Percentiles rank a stretch among this genome's conserved stretches.
Evolutionary conservation across 1,284 basidiomycete species (phyloP).

Genomic region (Pseudozyma tsukubaensis): DNA sequence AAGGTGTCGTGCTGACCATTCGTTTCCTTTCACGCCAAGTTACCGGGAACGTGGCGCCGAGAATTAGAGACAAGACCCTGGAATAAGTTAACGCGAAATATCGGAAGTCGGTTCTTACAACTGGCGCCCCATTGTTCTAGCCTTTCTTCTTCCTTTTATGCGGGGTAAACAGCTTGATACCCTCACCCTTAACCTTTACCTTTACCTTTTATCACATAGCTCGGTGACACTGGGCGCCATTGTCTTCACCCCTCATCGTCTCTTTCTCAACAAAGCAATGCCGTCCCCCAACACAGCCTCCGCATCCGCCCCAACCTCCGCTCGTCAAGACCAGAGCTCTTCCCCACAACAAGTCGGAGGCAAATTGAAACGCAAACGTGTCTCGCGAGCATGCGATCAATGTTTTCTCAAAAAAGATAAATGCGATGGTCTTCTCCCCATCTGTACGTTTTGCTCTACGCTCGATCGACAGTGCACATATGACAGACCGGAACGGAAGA

Average conservation of each 20-base stretch:
- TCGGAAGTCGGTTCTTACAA: too few relatives aligned
- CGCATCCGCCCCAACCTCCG: neutral
- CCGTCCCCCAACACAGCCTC: neutral
- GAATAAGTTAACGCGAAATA: too few relatives aligned
- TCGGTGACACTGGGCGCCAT: too few relatives aligned
- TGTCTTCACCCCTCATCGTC: too few relatives aligned
- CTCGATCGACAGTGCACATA: slow-evolving; percentile 35
- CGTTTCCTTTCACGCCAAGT: too few relatives aligned
- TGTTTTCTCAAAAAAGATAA: slow-evolving; percentile 48
- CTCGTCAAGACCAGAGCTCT: neutral
- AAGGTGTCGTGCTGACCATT: neutral
- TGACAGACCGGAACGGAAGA: slow-evolving; percentile 41
- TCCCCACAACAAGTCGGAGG: neutral
- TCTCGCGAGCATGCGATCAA: slow-evolving; percentile 53
- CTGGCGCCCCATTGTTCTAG: too few relatives aligned
- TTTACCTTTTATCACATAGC: too few relatives aligned
- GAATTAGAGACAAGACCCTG: too few relatives aligned
- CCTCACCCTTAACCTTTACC: too few relatives aligned
- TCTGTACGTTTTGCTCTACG: slow-evolving; percentile 29
- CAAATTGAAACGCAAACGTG: slow-evolving; percentile 36
- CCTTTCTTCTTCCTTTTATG: too few relatives aligned
- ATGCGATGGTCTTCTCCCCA: slow-evolving; percentile 36
- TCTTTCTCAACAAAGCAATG: neutral
- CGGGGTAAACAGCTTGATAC: too few relatives aligned
- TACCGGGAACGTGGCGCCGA: too few relatives aligned